These are phyloP conservation scores for Coemansia sp. DNA, from an alignment of 192 early-diverging fungal genomes.

Conservation along the genomic window DNA sequence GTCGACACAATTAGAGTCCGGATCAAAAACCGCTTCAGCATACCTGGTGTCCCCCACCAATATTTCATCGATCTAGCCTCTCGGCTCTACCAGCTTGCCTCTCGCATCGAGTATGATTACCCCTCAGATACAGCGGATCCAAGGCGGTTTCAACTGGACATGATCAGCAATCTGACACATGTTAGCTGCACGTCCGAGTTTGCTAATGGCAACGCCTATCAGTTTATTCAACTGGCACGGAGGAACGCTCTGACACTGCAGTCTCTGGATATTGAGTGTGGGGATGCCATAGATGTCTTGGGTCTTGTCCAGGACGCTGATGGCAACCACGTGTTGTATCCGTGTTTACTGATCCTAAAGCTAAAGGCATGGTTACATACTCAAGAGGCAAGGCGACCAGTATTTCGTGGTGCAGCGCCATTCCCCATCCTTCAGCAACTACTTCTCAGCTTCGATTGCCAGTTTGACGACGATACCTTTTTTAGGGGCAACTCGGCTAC, in stretches of 20 bases:
- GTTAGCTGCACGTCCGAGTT: neutral
- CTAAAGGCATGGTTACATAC: neutral
- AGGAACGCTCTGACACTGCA: neutral
- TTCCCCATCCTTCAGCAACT: neutral
- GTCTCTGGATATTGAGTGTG: neutral
- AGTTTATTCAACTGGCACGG: neutral
- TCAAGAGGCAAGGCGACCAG: neutral
- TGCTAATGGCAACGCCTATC: neutral
- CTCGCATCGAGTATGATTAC: neutral
- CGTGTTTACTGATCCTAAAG: neutral
- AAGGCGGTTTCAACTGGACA: neutral
- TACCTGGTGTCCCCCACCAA: neutral
- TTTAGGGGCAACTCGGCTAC: neutral
- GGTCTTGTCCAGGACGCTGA: neutral
- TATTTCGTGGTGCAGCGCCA: neutral
- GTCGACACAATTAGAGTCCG: neutral
- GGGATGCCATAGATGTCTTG: neutral
- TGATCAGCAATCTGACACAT: neutral
- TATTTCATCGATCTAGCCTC: neutral
- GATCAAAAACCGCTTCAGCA: no score
- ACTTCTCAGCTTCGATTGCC: neutral
- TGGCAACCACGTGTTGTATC: neutral
- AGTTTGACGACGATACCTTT: neutral
- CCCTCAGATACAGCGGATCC: neutral
- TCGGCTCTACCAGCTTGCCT: neutral